Base-by-base conservation (phyloP, 495 filamentous ascomycete genomes). In the Podospora comata region DNA sequence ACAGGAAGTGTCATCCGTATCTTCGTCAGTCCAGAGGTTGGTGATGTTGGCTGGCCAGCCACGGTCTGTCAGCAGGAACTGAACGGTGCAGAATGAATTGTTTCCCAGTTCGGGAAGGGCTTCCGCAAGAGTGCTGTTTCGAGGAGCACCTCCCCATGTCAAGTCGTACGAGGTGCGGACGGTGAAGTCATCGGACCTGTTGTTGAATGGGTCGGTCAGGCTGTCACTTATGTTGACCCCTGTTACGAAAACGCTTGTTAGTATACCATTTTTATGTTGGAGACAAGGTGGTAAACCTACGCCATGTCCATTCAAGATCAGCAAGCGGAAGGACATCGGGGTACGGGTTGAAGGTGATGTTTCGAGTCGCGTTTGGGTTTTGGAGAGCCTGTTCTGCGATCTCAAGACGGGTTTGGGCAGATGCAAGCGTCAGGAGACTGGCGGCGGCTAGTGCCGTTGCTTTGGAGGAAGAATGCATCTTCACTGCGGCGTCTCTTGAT, bases 21-120 rank as follows among this genome's bases (percentile, higher is more conserved):
- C 18, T 7, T 58, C 19, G 55, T 58, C 55, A 5, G 55, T 58
- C n/a, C 23, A 58, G n/a, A 58, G 55, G 18, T 58, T 58, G 55
- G 55, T 58, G 55, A 58, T 58, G 13, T 58, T 58, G 55, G 55
- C 55, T 19, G 55, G 55, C 23, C n/a, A 20, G n/a, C n/a, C 5
- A 1, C 55, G 5, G 13, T 19, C 55, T 16, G 39, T 9, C 39
- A 11, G 15, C 6, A 58, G 4, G 55, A 20, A 11, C 6, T 58
- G 23, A 26, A 19, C 23, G 55, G 23, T 5, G 55, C 55, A 58
- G 13, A 58, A 58, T 5, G 55, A 58, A 4, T 26, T 15, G 3
- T 58, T 58, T 5, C 23, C 23, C 5, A 58, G 5, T 16, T 16
- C 39, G 15, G 55, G 55, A 18, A 58, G 2, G 55, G 55, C 55